A percentile compares a stretch with the other conserved stretches of the same genome.
phyloP scores from a whole-genome alignment of 805 yeast species.

The Metschnikowia lachancei region DNA sequence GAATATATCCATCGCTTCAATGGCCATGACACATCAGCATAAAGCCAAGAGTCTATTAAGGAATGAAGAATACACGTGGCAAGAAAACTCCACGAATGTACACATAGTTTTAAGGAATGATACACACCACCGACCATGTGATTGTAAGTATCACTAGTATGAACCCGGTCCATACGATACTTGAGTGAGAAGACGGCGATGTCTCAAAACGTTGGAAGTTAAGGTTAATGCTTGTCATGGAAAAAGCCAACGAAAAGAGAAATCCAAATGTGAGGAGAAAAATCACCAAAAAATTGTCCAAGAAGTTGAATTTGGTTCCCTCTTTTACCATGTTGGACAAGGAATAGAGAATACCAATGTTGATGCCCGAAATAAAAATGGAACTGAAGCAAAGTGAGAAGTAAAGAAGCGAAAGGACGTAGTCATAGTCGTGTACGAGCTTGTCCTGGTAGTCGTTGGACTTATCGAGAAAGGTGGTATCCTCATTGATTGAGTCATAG shows the following conservation, averaged over 20 bases:
- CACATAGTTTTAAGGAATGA: slow-evolving; percentile 9
- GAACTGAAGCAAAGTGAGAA: slow-evolving; percentile 36
- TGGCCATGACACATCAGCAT: no score
- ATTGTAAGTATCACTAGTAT: slow-evolving; percentile 23
- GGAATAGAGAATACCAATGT: slow-evolving; percentile 39
- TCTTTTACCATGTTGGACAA: slow-evolving; percentile 25
- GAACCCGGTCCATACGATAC: slow-evolving; percentile 28
- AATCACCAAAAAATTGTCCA: slow-evolving; percentile 35
- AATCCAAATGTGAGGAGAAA: slow-evolving; percentile 32
- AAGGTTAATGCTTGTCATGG: slow-evolving; percentile 36
- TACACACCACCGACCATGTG: slow-evolving; percentile 18
- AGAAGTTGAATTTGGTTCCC: slow-evolving; percentile 25
- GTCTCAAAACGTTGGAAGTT: slow-evolving; percentile 30
- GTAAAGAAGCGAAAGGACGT: slow-evolving; percentile 35
- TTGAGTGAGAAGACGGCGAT: slow-evolving; percentile 27
- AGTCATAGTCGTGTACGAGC: slow-evolving; percentile 36
- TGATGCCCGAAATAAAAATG: slow-evolving; percentile 38
- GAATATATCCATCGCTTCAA: no score
- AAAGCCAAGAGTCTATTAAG: no score
- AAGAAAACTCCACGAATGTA: no score
- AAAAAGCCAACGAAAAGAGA: slow-evolving; percentile 31
- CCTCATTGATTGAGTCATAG: slow-evolving; percentile 38
- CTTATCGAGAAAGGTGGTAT: slow-evolving; percentile 25
- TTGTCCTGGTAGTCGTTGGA: slow-evolving; percentile 24
- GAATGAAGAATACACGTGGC: no score